These are phyloP conservation scores for Articulospora tetracladia DNA, from an alignment of 495 filamentous ascomycete genomes.

Conservation along the genomic window DNA sequence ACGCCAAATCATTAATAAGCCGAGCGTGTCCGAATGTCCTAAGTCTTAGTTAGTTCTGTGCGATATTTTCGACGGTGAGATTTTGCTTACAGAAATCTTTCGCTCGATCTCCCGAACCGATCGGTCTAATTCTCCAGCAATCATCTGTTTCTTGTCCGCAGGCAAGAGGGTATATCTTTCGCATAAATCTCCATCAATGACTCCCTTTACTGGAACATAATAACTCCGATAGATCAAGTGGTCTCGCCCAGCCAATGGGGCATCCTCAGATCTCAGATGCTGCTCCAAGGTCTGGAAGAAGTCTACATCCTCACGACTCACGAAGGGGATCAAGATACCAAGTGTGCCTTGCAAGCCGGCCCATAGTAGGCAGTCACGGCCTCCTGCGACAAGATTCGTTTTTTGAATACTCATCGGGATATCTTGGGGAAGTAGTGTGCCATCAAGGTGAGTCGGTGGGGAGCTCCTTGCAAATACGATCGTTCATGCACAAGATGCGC, in stretches of 20 bases:
- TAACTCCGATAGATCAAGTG: slow-evolving; percentile 94
- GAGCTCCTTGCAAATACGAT: slow-evolving; percentile 82
- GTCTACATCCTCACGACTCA: slow-evolving; percentile 87
- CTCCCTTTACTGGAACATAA: slow-evolving; percentile 94
- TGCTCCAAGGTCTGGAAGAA: slow-evolving; percentile 94
- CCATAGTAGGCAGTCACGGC: slow-evolving; percentile 89
- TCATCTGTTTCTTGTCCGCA: slow-evolving; percentile 87
- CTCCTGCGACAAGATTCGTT: slow-evolving; percentile 84
- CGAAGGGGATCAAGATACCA: slow-evolving; percentile 86
- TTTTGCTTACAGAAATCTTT: slow-evolving; percentile 77
- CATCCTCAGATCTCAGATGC: slow-evolving; percentile 77
- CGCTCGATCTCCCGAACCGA: slow-evolving; percentile 89
- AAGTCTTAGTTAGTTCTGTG: slow-evolving; percentile 18
- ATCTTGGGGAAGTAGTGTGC: slow-evolving; percentile 87
- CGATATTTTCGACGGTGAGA: slow-evolving; percentile 4
- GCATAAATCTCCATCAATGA: slow-evolving; percentile 97
- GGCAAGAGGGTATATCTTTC: slow-evolving; percentile 81
- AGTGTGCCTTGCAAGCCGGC: slow-evolving; percentile 91
- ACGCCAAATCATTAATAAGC: slow-evolving; percentile 64
- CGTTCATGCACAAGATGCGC: slow-evolving; percentile 85
- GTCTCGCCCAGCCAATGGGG: slow-evolving; percentile 85
- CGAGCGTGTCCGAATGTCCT: slow-evolving; percentile 87
- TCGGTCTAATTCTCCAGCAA: slow-evolving; percentile 87
- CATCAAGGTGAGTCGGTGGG: slow-evolving; percentile 79
- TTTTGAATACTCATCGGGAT: slow-evolving; percentile 89